Percentiles rank a stretch among this genome's conserved stretches.
Evolutionary conservation across 2,329 filamentous ascomycete genomes (phyloP).

Genomic region (Bisporella sp.): DNA sequence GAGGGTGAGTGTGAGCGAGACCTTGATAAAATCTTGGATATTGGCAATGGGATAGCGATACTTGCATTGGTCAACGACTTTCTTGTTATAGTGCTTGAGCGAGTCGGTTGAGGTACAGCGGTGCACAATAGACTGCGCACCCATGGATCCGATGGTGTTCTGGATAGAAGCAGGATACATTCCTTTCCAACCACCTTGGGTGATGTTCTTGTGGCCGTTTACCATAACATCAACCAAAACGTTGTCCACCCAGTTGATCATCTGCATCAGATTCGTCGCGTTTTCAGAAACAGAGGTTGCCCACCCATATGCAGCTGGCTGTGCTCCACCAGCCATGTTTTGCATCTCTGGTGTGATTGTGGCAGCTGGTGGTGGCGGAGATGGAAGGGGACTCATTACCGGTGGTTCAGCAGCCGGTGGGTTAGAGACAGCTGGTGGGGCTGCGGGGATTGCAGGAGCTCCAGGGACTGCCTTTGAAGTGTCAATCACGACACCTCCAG

Average conservation of each 20-base stretch:
- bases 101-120: conserved; percentile 28
- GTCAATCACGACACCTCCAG: not conserved
- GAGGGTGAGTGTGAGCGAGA: conserved; percentile 17
- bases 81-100: conserved; percentile 28
- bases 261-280: conserved; percentile 21
- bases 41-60: conserved; percentile 18
- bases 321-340: conserved; percentile 29
- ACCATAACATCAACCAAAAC: conserved; percentile 27
- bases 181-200: conserved; percentile 25
- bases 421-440: too few relatives aligned
- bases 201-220: conserved; percentile 25
- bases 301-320: conserved; percentile 30
- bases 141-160: conserved; percentile 26
- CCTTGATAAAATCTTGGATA: conserved; percentile 25
- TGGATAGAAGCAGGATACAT: conserved; percentile 29
- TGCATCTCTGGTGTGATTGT: conserved; percentile 23
- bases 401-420: too few relatives aligned
- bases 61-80: conserved; percentile 20
- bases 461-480: not conserved
- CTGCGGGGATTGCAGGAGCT: conserved; percentile 11
- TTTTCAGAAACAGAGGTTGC: conserved; percentile 23
- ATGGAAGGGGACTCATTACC: conserved; percentile 4
- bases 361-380: conserved; percentile 22
- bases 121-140: conserved; percentile 32
- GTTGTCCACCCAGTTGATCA: conserved; percentile 29